Base-by-base conservation (phyloP, 768 basidiomycete genomes). In the Neoboletus brunneissimus region DNA sequence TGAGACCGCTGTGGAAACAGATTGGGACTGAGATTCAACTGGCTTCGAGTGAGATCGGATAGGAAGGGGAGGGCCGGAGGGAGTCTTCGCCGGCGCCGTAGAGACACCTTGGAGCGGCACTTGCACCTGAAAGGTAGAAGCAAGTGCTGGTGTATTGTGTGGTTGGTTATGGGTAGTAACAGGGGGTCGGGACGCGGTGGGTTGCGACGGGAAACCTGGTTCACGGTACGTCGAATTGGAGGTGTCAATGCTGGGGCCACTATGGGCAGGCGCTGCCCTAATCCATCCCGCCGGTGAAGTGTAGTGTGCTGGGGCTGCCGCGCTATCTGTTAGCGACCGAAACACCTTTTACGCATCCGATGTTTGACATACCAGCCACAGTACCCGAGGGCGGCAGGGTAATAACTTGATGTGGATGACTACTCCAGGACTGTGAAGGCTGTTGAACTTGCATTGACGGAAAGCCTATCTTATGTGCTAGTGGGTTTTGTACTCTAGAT, bases 381-480 rank as follows among this genome's bases (percentile, higher is more conserved):
- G 38, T 8, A 35, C 25, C 37, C 12, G 41, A 10, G 3, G 31
- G 34, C 13, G 57, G 41, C 5, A 31, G 22, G 7, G 27, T 9
- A 27, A 27, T 8, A 9, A 34, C 38, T 38, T 52, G 67, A 34
- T 16, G 56, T 31, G 55, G 11, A 54, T 62, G 42, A 37, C 22
- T 25, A 53, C 18, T 51, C 67, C 61, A 54, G 37, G 53, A n/a
- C 37, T 48, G 61, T 11, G 49, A 13, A 0, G 45, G 31, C 13
- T 57, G 67, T 44, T 51, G 63, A 43, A 23, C 31, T 10, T 50
- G 59, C 18, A 13, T 20, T 48, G 46, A 22, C 15, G 57, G 64
- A 45, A 43, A 53, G 23, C 45, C 22, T 23, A 59, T 25, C 37
- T 55, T 53, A 31, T 47, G 35, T 29, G 15, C 25, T 22, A 23